These are phyloP conservation scores for Bauhinia variegata DNA, from an alignment of 306 rosid genomes.

Conservation along the genomic window DNA sequence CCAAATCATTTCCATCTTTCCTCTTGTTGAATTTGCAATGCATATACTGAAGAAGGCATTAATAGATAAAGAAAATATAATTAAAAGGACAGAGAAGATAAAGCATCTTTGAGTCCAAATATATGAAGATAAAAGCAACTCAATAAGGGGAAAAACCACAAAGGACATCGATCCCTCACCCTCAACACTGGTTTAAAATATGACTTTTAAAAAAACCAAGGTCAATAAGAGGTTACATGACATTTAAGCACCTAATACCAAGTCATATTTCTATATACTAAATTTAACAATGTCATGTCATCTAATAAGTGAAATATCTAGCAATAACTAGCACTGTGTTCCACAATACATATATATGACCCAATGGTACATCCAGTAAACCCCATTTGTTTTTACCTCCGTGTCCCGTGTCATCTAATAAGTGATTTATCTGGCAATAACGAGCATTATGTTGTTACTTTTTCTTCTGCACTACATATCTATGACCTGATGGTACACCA, in stretches of 20 bases:
- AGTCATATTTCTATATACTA: slow-evolving; percentile 21
- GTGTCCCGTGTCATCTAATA: slow-evolving; percentile 1
- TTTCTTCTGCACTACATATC: neutral
- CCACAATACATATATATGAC: neutral
- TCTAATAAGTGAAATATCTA: slow-evolving; percentile 8
- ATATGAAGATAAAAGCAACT: no score
- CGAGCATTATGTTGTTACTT: no score
- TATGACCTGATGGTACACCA: slow-evolving; percentile 5
- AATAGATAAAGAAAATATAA: slow-evolving; percentile 16
- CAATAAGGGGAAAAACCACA: no score
- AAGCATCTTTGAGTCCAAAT: neutral
- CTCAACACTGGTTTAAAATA: neutral
- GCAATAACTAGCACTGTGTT: neutral
- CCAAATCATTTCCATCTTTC: no score
- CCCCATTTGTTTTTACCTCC: slow-evolving; percentile 2
- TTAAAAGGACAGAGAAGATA: neutral
- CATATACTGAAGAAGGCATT: no score
- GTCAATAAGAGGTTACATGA: neutral
- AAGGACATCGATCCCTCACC: no score
- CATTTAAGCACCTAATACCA: slow-evolving; percentile 7
- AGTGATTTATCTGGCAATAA: neutral
- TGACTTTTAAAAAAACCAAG: slow-evolving; percentile 11
- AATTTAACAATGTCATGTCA: slow-evolving; percentile 19
- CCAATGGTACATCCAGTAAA: slow-evolving; percentile 18
- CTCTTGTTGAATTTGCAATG: no score